Percentiles rank a stretch among this genome's conserved stretches.
These are phyloP conservation scores for Trametes cingulata DNA, from an alignment of 768 basidiomycete genomes.

Conservation along the genomic window DNA sequence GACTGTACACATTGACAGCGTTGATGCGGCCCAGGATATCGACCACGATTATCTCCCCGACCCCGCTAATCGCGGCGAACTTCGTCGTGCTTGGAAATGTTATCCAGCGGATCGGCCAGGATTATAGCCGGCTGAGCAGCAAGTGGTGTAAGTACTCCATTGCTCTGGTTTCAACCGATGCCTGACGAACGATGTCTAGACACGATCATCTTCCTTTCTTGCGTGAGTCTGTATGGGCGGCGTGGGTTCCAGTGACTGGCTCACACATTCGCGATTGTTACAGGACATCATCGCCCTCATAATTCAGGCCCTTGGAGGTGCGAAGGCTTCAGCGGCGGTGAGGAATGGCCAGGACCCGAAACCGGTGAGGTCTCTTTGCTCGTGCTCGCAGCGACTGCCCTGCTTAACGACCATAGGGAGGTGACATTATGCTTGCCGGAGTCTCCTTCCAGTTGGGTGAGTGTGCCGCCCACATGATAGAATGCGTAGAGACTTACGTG, in stretches of 20 bases:
- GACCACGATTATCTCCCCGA: slow-evolving; percentile 37
- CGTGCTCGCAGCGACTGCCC: no score
- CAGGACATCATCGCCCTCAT: slow-evolving; percentile 39
- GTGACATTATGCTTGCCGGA: slow-evolving; percentile 33
- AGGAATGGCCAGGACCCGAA: slow-evolving; percentile 20
- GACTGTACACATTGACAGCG: no score
- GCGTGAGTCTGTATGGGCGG: slow-evolving; percentile 24
- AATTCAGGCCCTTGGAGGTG: slow-evolving; percentile 41
- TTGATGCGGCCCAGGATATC: neutral
- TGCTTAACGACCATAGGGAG: slow-evolving; percentile 19
- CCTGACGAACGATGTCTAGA: slow-evolving; percentile 20
- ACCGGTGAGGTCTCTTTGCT: slow-evolving; percentile 4
- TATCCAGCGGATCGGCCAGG: slow-evolving; percentile 43
- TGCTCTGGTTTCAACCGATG: neutral
- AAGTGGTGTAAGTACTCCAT: slow-evolving; percentile 28
- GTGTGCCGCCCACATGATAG: slow-evolving; percentile 2
- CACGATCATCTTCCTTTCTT: slow-evolving; percentile 28
- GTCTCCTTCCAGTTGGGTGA: slow-evolving; percentile 28
- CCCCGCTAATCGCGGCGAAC: slow-evolving; percentile 54
- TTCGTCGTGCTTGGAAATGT: slow-evolving; percentile 54
- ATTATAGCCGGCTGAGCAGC: slow-evolving; percentile 49
- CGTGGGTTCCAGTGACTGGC: no score
- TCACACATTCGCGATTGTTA: neutral
- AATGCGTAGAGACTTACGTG: neutral
- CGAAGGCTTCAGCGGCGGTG: no score